Conservation (phyloP, 306 rosid species). For the Nissolia schottii region DNA sequence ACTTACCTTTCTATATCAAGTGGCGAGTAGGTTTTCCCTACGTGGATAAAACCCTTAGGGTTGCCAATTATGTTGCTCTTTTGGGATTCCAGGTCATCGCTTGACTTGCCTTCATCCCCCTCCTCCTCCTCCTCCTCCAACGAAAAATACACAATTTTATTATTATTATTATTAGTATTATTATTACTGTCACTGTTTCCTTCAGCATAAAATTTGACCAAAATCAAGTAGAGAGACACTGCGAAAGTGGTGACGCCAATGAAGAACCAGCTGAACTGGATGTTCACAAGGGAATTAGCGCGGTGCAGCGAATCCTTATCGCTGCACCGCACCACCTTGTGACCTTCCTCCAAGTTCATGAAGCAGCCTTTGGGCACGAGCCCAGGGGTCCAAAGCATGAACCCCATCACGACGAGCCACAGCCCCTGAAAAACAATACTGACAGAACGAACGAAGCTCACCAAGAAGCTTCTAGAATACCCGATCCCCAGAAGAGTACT, state of each 20-base stretch:
- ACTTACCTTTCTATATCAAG: slow-evolving; percentile 55
- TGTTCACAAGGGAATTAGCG: slow-evolving; percentile 53
- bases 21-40: slow-evolving; percentile 32
- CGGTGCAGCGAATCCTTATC: slow-evolving; percentile 49
- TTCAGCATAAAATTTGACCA: slow-evolving; percentile 37
- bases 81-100: slow-evolving; percentile 59
- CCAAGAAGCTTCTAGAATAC: slow-evolving; percentile 39
- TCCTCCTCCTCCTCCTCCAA: slow-evolving; percentile 31
- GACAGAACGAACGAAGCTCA: slow-evolving; percentile 58
- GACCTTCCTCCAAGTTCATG: slow-evolving; percentile 55
- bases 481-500: slow-evolving; percentile 58
- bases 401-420: slow-evolving; percentile 66
- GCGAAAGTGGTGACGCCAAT: slow-evolving; percentile 37
- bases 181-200: too few relatives aligned
- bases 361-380: slow-evolving; percentile 64
- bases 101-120: slow-evolving; percentile 5
- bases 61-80: slow-evolving; percentile 26
- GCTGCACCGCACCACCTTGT: slow-evolving; percentile 51
- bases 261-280: slow-evolving; percentile 71
- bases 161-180: background rate
- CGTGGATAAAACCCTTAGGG: slow-evolving; percentile 41
- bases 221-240: slow-evolving; percentile 34
- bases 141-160: slow-evolving; percentile 33
- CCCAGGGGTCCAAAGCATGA: slow-evolving; percentile 67
- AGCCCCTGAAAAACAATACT: slow-evolving; percentile 66